Conservation (phyloP, 1,284 basidiomycete species). For the Meripilus lineatus region DNA sequence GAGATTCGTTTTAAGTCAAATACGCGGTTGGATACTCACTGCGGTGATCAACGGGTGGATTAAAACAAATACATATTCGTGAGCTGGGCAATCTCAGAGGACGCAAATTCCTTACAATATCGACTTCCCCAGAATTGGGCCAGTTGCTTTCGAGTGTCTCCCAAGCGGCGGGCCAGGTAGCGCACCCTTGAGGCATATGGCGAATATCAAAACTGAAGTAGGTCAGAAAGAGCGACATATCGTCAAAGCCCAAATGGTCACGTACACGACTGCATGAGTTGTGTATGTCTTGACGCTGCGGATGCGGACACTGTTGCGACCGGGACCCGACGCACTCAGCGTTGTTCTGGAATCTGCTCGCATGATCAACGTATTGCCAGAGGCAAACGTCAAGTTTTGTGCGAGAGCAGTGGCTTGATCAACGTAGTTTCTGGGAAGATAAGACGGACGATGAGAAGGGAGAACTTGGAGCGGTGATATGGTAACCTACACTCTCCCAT, state of each 20-base stretch:
- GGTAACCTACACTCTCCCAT: constrained; percentile 48
- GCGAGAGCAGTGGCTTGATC: constrained; percentile 18
- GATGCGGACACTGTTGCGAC: constrained; percentile 54
- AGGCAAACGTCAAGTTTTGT: constrained; percentile 21
- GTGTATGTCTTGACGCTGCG: constrained; percentile 42
- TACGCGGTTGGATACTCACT: background rate
- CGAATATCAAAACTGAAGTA: constrained; percentile 41
- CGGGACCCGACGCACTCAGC: constrained; percentile 38
- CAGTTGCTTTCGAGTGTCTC: constrained; percentile 37
- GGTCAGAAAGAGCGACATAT: background rate
- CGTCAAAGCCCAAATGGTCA: constrained; percentile 3
- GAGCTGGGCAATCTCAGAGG: background rate
- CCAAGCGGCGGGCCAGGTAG: constrained; percentile 48
- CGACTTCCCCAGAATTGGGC: constrained; percentile 30
- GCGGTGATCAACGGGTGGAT: background rate
- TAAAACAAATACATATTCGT: background rate
- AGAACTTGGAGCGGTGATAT: background rate
- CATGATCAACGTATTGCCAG: constrained; percentile 24
- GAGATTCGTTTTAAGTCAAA: background rate
- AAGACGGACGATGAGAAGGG: background rate
- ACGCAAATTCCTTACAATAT: constrained; percentile 18
- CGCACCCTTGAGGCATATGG: constrained; percentile 56
- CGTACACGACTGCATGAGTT: constrained; percentile 49
- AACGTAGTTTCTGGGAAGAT: constrained; percentile 23
- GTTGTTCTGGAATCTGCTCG: constrained; percentile 44